Evolutionary conservation across 805 yeast species (phyloP).

Genomic region (Saccharomyces cerevisiae): DNA sequence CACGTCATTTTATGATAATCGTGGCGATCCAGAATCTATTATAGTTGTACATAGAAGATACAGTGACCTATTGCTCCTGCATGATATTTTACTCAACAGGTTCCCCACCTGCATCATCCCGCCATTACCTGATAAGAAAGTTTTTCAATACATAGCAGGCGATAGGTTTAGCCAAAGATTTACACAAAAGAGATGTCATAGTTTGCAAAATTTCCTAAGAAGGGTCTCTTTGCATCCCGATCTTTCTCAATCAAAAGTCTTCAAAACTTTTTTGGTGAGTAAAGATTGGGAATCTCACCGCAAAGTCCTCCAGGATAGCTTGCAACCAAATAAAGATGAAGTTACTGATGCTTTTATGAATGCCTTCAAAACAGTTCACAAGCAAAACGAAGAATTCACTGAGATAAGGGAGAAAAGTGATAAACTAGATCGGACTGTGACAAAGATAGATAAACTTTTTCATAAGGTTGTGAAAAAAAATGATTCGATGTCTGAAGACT

Average conservation of each 20-base stretch:
- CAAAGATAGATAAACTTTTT: constrained; percentile 71
- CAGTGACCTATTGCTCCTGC: constrained; percentile 76
- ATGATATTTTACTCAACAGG: constrained; percentile 65
- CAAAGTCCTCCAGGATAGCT: constrained; percentile 19
- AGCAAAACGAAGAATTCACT: constrained; percentile 66
- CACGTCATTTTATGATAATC: constrained; percentile 19
- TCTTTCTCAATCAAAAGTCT: constrained; percentile 59
- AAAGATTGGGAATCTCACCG: constrained; percentile 30
- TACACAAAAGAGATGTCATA: constrained; percentile 72
- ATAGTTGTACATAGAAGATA: constrained; percentile 51
- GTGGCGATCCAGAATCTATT: constrained; percentile 10
- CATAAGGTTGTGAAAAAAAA: constrained; percentile 64
- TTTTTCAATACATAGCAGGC: constrained; percentile 87
- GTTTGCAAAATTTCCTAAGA: constrained; percentile 66
- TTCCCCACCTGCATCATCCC: constrained; percentile 83
- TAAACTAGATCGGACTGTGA: constrained; percentile 75
- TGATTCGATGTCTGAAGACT: constrained; percentile 64
- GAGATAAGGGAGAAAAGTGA: constrained; percentile 77
- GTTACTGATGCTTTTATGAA: constrained; percentile 89
- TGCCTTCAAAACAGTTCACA: constrained; percentile 72
- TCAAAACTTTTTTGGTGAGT: constrained; percentile 25
- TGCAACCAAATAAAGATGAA: constrained; percentile 42
- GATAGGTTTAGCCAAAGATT: constrained; percentile 83
- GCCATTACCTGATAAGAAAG: constrained; percentile 87
- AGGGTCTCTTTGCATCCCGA: constrained; percentile 69